Evolutionary conservation across 108 stramenopile species (phyloP), one percentile per base, ranked within the genome.

Genomic region (Cyclotella atomus): DNA sequence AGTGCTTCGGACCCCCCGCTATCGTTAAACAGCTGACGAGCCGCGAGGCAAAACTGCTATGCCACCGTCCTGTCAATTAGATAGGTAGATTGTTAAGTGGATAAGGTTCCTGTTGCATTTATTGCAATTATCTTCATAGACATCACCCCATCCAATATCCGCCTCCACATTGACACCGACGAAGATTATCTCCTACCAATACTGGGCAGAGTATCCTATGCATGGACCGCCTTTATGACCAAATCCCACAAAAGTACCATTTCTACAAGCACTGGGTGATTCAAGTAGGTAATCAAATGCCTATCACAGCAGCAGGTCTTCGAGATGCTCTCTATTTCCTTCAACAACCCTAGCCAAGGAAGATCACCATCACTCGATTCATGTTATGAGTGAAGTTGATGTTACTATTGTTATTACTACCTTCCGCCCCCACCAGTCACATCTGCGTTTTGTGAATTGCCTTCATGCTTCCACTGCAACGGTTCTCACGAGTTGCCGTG

Each of bases 381-480:
- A 43, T 12, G 2, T 30, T 1, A 21, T 36, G 38, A 19, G 32
- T 38, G 21, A 23, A 14, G 43, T 23, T 2, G 21, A n/a, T 1
- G 24, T 43, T 43, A 23, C 6, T 24, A 9, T 62, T 62, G 8
- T 23, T 23, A 1, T 2, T 5, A 47, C 45, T 65, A 65, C 64
- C 1, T 2, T 30, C 46, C 27, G 44, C 64, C 64, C 64, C 64
- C 29, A 46, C 25, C 64, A 27, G 25, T 65, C 64, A 65, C 64
- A 46, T 29, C 9, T 47, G 64, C 1, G 25, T 65, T 14, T 65
- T 47, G 29, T 65, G 44, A 14, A 30, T 3, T 1, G 3, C 45
- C 36, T 65, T 65, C 28, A 21, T 16, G 45, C 64, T 30, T 12
- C 64, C 64, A 30, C 45, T 20, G 16, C 46, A 49, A 0, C 6